Evolutionary conservation across 2,329 filamentous ascomycete species (phyloP).

Genomic region (Aspergillus vadensis): DNA sequence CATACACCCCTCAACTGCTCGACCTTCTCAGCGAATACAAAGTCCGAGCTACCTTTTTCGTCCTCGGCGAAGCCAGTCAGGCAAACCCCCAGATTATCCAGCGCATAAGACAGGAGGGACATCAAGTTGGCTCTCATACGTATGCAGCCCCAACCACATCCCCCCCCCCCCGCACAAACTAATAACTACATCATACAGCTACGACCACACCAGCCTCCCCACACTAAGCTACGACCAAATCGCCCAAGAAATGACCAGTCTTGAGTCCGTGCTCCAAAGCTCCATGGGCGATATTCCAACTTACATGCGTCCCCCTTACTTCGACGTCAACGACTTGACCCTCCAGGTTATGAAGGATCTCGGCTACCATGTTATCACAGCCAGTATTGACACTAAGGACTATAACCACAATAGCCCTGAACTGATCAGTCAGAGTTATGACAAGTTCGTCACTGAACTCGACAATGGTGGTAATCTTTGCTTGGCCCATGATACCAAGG

Average conservation of each 20-base stretch:
- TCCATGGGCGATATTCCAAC: constrained; percentile 49
- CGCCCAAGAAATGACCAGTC: constrained; percentile 41
- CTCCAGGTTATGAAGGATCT: constrained; percentile 40
- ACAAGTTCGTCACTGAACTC: constrained; percentile 35
- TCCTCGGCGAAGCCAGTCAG: constrained; percentile 47
- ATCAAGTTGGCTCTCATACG: constrained; percentile 53
- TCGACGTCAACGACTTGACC: constrained; percentile 35
- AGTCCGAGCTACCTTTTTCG: constrained; percentile 66
- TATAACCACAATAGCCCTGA: constrained; percentile 36
- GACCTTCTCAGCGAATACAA: constrained; percentile 58
- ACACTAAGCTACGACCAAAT: constrained; percentile 35
- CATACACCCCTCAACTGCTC: constrained; percentile 60
- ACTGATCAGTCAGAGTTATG: constrained; percentile 30
- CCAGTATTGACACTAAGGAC: constrained; percentile 48
- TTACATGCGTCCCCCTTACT: constrained; percentile 53
- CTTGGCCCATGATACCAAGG: constrained; percentile 42
- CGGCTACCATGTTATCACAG: constrained; percentile 48
- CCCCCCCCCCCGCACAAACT: not conserved
- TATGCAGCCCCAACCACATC: constrained; percentile 20
- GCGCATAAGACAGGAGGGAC: constrained; percentile 40
- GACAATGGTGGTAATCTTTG: constrained; percentile 35
- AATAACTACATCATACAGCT: constrained; percentile 26
- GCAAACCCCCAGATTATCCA: constrained; percentile 29
- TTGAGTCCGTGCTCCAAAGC: constrained; percentile 42
- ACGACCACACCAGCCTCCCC: constrained; percentile 43